Evolutionary conservation across 495 filamentous ascomycete genomes (phyloP).

Genomic region (Tuber melanosporum): DNA sequence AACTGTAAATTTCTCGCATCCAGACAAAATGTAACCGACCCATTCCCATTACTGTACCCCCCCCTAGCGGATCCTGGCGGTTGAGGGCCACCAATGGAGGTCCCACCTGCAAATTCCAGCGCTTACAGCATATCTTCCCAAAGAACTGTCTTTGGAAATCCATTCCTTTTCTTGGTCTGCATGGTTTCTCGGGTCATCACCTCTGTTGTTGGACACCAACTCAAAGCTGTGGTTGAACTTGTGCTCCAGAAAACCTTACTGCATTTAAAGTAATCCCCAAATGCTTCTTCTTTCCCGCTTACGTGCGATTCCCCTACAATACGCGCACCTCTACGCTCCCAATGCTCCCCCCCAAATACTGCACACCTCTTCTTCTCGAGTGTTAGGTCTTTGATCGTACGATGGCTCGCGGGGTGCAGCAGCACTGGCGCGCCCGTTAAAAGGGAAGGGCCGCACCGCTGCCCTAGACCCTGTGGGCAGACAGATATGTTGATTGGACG

Average conservation of each 20-base stretch:
- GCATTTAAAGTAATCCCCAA: not conserved
- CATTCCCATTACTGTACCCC: not conserved
- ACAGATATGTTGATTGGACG: not conserved
- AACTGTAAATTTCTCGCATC: not conserved
- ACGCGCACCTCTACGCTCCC: not conserved
- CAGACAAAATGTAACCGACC: too few relatives aligned
- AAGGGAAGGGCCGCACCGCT: not conserved
- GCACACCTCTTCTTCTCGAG: not conserved
- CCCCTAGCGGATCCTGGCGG: not conserved
- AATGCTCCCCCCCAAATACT: not conserved
- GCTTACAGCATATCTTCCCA: not conserved
- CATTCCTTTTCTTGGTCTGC: not conserved
- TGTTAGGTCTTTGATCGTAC: not conserved
- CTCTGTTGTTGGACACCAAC: not conserved
- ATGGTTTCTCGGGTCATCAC: slow-evolving; percentile 1
- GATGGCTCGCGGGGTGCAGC: not conserved
- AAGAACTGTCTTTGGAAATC: not conserved
- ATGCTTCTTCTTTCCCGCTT: not conserved
- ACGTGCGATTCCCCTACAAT: not conserved
- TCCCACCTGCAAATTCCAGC: not conserved
- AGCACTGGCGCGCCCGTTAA: not conserved
- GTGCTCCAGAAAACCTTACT: not conserved
- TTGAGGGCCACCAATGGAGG: not conserved
- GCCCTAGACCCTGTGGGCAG: not conserved
- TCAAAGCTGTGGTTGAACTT: not conserved